phyloP scores from a whole-genome alignment of 768 basidiomycete species.

The Mycena floridula region DNA sequence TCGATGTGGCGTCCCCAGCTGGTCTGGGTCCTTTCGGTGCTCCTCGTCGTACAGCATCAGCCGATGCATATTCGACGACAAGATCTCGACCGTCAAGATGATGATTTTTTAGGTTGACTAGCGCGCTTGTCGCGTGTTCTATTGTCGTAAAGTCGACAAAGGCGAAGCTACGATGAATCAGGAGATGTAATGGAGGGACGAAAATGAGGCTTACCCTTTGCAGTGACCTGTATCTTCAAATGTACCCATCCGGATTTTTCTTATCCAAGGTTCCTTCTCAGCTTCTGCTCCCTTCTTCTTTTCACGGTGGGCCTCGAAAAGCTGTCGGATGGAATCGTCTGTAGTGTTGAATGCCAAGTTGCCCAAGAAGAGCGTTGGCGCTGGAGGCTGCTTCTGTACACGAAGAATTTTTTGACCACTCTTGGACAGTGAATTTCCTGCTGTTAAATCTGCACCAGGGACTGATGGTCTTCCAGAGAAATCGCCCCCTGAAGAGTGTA shows the following conservation, averaged over 20 bases:
- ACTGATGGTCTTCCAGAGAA: constrained; percentile 63
- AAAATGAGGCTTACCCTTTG: constrained; percentile 68
- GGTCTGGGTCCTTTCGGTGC: constrained; percentile 37
- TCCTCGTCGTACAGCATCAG: constrained; percentile 85
- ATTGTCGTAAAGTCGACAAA: constrained; percentile 86
- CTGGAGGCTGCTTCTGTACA: constrained; percentile 76
- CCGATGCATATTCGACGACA: constrained; percentile 83
- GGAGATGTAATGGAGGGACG: neutral
- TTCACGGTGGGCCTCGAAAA: constrained; percentile 64
- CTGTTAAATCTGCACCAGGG: constrained; percentile 29
- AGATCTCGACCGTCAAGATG: constrained; percentile 78
- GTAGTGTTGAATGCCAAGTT: constrained; percentile 92
- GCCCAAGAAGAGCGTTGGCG: constrained; percentile 85
- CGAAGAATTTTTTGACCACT: constrained; percentile 73
- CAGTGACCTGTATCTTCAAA: constrained; percentile 94
- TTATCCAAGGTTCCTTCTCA: constrained; percentile 47
- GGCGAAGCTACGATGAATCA: constrained; percentile 58
- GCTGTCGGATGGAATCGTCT: constrained; percentile 61
- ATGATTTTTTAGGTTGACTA: constrained; percentile 83
- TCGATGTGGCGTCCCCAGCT: constrained; percentile 3
- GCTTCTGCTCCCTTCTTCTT: constrained; percentile 25
- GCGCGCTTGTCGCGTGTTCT: constrained; percentile 74
- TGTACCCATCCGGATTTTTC: constrained; percentile 88
- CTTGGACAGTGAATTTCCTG: constrained; percentile 44
- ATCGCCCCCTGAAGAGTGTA: constrained; percentile 51